Conservation (phyloP, 176 grass and related monocot species). For the Triticum turgidum region DNA sequence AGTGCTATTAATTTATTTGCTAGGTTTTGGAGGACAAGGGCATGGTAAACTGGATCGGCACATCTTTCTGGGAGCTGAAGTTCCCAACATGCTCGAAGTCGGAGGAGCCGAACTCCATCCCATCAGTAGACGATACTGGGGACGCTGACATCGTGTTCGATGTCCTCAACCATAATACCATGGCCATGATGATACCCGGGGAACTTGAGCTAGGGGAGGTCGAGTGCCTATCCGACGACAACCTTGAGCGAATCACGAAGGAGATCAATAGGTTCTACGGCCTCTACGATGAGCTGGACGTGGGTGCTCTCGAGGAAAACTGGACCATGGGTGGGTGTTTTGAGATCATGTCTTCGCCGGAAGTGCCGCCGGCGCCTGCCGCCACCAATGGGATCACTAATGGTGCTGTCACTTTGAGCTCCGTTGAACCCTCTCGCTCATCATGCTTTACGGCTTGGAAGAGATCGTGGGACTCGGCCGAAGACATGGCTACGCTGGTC, state of each 20-base stretch:
- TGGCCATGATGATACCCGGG: not conserved
- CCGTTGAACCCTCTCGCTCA: not conserved
- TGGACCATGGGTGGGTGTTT: constrained; percentile 39
- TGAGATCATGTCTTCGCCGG: constrained; percentile 8
- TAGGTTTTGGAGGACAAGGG: constrained; percentile 60
- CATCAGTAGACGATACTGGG: constrained; percentile 32
- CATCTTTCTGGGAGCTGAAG: constrained; percentile 60
- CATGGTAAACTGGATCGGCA: constrained; percentile 30
- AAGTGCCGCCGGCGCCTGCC: not conserved
- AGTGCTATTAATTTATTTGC: not conserved
- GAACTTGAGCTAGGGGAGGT: constrained; percentile 10
- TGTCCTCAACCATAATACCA: constrained; percentile 2
- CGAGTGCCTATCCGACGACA: not conserved
- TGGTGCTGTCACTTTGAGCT: not conserved
- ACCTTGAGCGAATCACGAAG: constrained; percentile 8
- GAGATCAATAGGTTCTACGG: constrained; percentile 38
- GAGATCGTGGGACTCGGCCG: not conserved
- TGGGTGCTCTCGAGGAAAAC: constrained; percentile 33
- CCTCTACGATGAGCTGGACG: constrained; percentile 49
- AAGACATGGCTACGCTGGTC: not conserved
- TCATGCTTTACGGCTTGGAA: constrained; percentile 63
- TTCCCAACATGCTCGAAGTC: constrained; percentile 20
- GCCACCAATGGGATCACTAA: not conserved
- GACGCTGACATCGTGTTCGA: constrained; percentile 35
- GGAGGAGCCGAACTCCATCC: constrained; percentile 39